Percentiles rank a stretch among this genome's conserved stretches.
Conservation (phyloP, 306 rosid genomes). For the Acacia melanoxylon region DNA sequence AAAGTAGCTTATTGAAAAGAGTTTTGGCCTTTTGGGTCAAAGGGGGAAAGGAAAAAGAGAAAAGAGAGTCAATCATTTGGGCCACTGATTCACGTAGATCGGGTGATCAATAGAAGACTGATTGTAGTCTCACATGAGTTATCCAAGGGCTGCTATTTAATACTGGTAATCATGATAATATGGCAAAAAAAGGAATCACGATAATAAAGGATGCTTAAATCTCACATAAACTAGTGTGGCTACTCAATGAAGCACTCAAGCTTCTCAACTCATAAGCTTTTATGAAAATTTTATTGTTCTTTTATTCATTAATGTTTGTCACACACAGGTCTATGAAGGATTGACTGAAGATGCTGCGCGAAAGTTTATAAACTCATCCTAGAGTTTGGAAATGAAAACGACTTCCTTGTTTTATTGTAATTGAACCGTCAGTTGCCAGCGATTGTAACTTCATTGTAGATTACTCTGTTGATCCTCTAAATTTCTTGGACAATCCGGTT, state of each 20-base stretch:
- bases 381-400: conserved; percentile 29
- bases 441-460: conserved; percentile 34
- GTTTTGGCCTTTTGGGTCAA: not conserved
- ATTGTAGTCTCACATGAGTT: not conserved
- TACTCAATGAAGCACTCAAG: not conserved
- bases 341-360: conserved; percentile 67
- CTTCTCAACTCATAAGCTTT: not conserved
- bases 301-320: conserved; percentile 1
- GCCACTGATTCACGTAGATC: not conserved
- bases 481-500: not conserved
- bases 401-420: conserved; percentile 24
- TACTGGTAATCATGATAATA: no score
- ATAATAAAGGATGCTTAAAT: not conserved
- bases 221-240: not conserved
- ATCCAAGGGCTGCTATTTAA: not conserved
- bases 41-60: not conserved
- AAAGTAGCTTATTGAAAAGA: conserved; percentile 6
- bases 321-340: conserved; percentile 64
- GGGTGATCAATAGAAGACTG: not conserved
- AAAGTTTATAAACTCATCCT: conserved; percentile 49
- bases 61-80: not conserved
- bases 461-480: not conserved
- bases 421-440: conserved; percentile 10
- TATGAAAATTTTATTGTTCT: not conserved
- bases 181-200: not conserved